Conservation (phyloP, 108 stramenopile genomes). For the Seminavis robusta region DNA sequence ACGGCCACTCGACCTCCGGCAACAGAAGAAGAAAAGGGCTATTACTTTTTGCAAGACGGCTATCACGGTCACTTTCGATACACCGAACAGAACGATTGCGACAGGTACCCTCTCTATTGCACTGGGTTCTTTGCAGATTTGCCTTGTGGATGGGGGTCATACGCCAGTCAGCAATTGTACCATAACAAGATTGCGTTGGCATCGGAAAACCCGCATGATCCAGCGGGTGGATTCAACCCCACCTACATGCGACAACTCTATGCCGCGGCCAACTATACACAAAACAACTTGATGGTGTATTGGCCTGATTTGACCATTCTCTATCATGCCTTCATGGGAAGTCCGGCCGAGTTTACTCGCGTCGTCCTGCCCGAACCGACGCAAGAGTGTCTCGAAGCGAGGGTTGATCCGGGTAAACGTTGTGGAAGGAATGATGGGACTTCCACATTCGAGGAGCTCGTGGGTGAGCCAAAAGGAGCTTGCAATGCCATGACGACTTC, state of each 20-base stretch:
- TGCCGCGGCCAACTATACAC: slow-evolving; percentile 32
- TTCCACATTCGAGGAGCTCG: slow-evolving; percentile 3
- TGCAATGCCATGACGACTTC: slow-evolving; percentile 29
- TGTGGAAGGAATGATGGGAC: too few relatives aligned
- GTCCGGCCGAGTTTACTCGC: slow-evolving; percentile 14
- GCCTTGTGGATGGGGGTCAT: slow-evolving; percentile 9
- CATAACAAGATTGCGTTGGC: slow-evolving; percentile 9
- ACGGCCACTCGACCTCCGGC: slow-evolving; percentile 12
- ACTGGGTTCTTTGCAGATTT: slow-evolving; percentile 15
- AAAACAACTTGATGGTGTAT: slow-evolving; percentile 23
- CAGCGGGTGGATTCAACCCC: slow-evolving; percentile 34
- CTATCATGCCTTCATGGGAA: too few relatives aligned
- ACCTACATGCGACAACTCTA: slow-evolving; percentile 28
- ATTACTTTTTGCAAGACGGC: slow-evolving; percentile 2
- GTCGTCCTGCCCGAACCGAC: slow-evolving; percentile 19
- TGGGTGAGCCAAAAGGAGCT: slow-evolving; percentile 9
- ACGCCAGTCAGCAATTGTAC: slow-evolving; percentile 14
- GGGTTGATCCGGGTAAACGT: slow-evolving; percentile 13
- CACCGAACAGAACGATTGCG: slow-evolving; percentile 40
- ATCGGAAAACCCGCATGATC: slow-evolving; percentile 3
- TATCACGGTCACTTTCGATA: too few relatives aligned
- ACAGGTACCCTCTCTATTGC: slow-evolving; percentile 3
- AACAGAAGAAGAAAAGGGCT: slow-evolving; percentile 22
- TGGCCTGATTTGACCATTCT: too few relatives aligned
- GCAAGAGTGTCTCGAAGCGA: background rate